Evolutionary conservation across 306 rosid genomes (phyloP).

Genomic region (Inga laurina): DNA sequence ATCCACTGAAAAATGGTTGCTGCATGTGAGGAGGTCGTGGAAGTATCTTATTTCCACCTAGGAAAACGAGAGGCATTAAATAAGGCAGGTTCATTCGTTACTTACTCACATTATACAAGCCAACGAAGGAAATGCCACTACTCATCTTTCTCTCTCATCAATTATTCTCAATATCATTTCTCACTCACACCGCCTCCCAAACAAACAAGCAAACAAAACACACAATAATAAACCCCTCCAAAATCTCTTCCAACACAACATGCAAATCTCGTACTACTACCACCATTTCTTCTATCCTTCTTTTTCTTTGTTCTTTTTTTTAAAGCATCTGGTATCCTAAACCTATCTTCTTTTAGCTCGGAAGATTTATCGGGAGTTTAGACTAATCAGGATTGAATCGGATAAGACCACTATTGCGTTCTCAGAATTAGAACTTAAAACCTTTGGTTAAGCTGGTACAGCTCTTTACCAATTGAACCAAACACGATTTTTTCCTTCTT

Average conservation of each 20-base stretch:
- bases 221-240: not conserved
- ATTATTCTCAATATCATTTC: slow-evolving; percentile 37
- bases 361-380: too few species aligned
- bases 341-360: too few species aligned
- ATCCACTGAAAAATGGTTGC: too few species aligned
- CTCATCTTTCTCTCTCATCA: slow-evolving; percentile 11
- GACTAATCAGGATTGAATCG: too few species aligned
- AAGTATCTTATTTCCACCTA: not conserved
- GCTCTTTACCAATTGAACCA: too few species aligned
- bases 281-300: too few species aligned
- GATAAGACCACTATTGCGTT: too few species aligned
- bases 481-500: not conserved
- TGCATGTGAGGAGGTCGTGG: too few species aligned
- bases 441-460: too few species aligned
- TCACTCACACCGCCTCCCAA: slow-evolving; percentile 28
- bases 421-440: fast-evolving
- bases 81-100: slow-evolving; percentile 50
- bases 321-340: too few species aligned
- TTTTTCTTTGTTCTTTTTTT: not conserved
- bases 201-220: slow-evolving; percentile 35
- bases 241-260: not conserved
- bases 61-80: slow-evolving; percentile 51
- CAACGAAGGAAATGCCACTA: not conserved
- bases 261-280: not conserved
- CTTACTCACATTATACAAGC: slow-evolving; percentile 36